phyloP scores from a whole-genome alignment of 192 early-diverging fungal genomes.

The Thoreauomyces humboldtii region DNA sequence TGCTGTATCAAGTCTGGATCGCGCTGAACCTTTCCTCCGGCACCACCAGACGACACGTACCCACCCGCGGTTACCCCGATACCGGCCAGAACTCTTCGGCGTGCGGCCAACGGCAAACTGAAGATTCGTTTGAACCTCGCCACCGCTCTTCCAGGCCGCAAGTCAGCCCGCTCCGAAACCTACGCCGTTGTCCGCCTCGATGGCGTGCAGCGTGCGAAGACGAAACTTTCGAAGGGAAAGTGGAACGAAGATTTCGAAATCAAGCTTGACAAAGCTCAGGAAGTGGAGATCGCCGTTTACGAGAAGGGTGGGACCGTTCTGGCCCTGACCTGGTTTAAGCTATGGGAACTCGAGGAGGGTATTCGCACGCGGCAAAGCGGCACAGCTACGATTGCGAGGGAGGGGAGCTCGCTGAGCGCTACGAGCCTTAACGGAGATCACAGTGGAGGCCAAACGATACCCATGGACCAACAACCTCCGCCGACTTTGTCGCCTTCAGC shows the following conservation, averaged over 20 bases:
- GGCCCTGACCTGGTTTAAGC: slow-evolving; percentile 89
- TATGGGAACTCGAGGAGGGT: slow-evolving; percentile 90
- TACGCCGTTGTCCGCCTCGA: slow-evolving; percentile 81
- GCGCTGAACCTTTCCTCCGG: no score
- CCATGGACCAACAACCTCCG: not conserved
- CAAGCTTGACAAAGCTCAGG: slow-evolving; percentile 80
- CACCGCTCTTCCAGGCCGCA: slow-evolving; percentile 46
- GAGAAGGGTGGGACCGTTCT: slow-evolving; percentile 76
- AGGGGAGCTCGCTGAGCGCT: slow-evolving; percentile 34
- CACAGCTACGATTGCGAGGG: not conserved
- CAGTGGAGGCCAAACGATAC: not conserved
- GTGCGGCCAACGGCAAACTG: slow-evolving; percentile 40
- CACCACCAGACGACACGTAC: no score
- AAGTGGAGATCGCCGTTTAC: slow-evolving; percentile 88
- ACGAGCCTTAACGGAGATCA: slow-evolving; percentile 1
- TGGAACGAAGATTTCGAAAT: slow-evolving; percentile 89
- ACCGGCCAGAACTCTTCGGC: slow-evolving; percentile 15
- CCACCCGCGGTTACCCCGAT: no score
- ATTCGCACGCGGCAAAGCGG: slow-evolving; percentile 24
- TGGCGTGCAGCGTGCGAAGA: slow-evolving; percentile 71
- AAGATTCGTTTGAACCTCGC: slow-evolving; percentile 36
- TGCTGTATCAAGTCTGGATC: no score
- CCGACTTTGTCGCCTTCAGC: not conserved
- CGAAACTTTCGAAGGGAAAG: slow-evolving; percentile 59
- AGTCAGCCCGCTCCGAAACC: slow-evolving; percentile 60